These are phyloP conservation scores for Debaryomycetaceae sp. DNA, from an alignment of 1,139 yeast genomes.

Conservation along the genomic window DNA sequence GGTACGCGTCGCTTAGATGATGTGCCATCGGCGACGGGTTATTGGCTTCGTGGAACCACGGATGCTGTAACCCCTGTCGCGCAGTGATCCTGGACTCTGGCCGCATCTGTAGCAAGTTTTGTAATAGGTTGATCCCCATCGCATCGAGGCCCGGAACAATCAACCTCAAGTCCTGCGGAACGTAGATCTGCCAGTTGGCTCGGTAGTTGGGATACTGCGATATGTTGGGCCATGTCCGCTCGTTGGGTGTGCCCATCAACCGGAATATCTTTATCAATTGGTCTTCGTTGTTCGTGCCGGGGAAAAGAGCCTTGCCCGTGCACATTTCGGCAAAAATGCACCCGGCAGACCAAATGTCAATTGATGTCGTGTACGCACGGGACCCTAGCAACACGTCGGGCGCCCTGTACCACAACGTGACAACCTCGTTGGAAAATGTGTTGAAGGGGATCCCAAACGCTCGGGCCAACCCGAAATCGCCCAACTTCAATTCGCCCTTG, in stretches of 20 bases:
- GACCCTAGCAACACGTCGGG: slow-evolving; percentile 96
- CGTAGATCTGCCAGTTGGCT: slow-evolving; percentile 64
- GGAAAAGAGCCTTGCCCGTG: slow-evolving; percentile 93
- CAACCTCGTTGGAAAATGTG: slow-evolving; percentile 95
- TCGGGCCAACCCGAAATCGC: slow-evolving; percentile 96
- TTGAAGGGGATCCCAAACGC: slow-evolving; percentile 98
- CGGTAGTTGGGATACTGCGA: slow-evolving; percentile 78
- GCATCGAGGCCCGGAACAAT: slow-evolving; percentile 73
- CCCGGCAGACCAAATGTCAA: slow-evolving; percentile 98
- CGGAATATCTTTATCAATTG: slow-evolving; percentile 82
- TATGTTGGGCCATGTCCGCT: slow-evolving; percentile 92
- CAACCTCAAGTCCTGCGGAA: slow-evolving; percentile 74
- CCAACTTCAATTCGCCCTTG: slow-evolving; percentile 85
- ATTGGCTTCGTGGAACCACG: slow-evolving; percentile 84
- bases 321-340: slow-evolving; percentile 98
- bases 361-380: slow-evolving; percentile 87
- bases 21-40: slow-evolving; percentile 28
- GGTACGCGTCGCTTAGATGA: slow-evolving; percentile 28
- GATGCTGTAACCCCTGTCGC: slow-evolving; percentile 84
- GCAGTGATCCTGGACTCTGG: slow-evolving; percentile 91
- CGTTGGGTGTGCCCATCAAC: slow-evolving; percentile 94
- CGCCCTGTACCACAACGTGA: slow-evolving; percentile 96
- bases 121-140: slow-evolving; percentile 68
- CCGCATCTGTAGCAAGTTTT: slow-evolving; percentile 73
- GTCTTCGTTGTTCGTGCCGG: slow-evolving; percentile 94